Conservation (phyloP, 1,284 basidiomycete species). For the Cryptococcus amylolentus region DNA sequence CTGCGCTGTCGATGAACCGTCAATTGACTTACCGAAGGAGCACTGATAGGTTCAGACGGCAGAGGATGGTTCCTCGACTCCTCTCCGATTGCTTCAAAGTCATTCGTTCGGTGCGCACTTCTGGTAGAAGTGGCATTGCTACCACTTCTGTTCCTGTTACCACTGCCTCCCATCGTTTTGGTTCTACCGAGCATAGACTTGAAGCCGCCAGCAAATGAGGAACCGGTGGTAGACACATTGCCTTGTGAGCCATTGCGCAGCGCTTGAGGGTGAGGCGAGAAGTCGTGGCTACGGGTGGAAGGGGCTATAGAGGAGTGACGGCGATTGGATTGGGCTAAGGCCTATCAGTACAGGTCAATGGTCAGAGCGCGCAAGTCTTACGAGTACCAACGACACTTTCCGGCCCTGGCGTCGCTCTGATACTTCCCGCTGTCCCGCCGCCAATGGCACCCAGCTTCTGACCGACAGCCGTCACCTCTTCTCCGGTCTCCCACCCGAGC, state of each 20-base stretch:
- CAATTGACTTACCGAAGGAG: neutral
- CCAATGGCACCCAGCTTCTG: constrained; percentile 29
- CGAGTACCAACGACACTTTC: constrained; percentile 8
- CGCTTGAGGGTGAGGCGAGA: constrained; percentile 27
- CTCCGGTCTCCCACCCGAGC: constrained; percentile 44
- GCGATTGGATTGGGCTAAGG: constrained; percentile 19
- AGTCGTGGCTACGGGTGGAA: constrained; percentile 22
- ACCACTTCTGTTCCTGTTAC: constrained; percentile 20
- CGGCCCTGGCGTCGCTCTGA: neutral
- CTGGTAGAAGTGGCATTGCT: constrained; percentile 30
- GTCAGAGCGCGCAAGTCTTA: constrained; percentile 5
- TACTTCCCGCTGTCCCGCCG: constrained; percentile 7
- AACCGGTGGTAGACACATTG: constrained; percentile 8
- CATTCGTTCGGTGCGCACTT: constrained; percentile 16
- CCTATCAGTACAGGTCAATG: neutral
- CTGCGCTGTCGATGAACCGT: no score
- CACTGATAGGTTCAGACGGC: neutral
- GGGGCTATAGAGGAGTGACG: constrained; percentile 16
- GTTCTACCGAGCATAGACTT: constrained; percentile 50
- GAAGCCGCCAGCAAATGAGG: constrained; percentile 40
- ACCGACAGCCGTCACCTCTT: constrained; percentile 37
- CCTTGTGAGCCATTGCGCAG: constrained; percentile 31
- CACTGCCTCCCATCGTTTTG: constrained; percentile 28
- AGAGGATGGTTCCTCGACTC: constrained; percentile 6
- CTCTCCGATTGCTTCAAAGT: constrained; percentile 21